These are phyloP conservation scores for Orbilia blumenaviensis DNA, from an alignment of 2,329 filamentous ascomycete species.

Conservation along the genomic window DNA sequence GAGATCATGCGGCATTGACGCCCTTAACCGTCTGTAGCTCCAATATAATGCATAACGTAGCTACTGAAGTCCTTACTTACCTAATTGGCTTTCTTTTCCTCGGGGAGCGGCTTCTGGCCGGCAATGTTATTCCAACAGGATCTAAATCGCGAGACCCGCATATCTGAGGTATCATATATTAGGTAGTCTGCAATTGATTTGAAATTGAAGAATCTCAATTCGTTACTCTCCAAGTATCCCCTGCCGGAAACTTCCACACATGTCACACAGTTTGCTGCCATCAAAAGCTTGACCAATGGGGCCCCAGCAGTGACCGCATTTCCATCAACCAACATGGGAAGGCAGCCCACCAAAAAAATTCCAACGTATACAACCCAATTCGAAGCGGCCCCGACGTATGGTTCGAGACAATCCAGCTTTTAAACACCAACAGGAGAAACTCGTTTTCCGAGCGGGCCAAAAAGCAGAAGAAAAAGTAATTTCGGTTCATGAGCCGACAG, in stretches of 20 bases:
- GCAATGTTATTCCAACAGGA: neutral
- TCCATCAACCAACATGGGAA: neutral
- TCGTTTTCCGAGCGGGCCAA: neutral
- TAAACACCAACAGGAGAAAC: neutral
- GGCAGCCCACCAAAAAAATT: neutral
- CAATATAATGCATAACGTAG: too few species aligned
- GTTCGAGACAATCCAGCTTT: neutral
- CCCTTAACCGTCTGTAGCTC: too few species aligned
- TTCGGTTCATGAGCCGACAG: neutral
- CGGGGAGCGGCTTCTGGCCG: neutral
- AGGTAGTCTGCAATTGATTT: too few species aligned
- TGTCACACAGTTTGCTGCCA: slow-evolving; percentile 1
- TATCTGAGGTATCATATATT: slow-evolving; percentile 2
- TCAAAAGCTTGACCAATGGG: neutral
- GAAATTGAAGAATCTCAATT: neutral
- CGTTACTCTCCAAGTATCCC: neutral
- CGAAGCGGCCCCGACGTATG: neutral
- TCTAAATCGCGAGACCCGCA: neutral
- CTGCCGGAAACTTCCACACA: neutral
- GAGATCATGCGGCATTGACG: too few species aligned
- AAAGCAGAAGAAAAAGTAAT: neutral
- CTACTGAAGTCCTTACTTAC: too few species aligned
- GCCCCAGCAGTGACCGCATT: neutral
- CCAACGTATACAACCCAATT: slow-evolving; percentile 2
- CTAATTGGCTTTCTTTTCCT: neutral